Base-by-base conservation (phyloP, 2,329 filamentous ascomycete species). In the Biscogniauxia mediterranea region DNA sequence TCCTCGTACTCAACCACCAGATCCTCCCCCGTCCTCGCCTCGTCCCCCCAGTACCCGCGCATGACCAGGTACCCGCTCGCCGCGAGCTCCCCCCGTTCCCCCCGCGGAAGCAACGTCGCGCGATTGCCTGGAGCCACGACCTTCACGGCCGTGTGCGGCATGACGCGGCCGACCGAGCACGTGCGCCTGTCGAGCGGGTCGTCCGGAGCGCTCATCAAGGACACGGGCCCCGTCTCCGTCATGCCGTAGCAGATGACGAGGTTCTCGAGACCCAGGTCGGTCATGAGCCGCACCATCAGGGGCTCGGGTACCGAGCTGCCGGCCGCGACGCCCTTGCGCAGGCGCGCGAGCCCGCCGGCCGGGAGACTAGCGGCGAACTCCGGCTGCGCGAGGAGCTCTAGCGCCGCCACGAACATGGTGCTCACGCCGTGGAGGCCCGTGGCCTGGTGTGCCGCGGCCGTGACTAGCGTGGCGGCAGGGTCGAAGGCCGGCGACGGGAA, bases 231-330 rank as follows among this genome's bases (percentile, higher is more conserved):
- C 1, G 93, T 97, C 77, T 97, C 93, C 1, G 93, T 97, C 93
- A 96, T 96, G 63, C 93, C 93, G 75, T 97, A 98, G 80, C 93
- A 97, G 65, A 97, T 97, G 0, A 93, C 94, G 21, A 98, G 78
- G 59, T 96, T 96, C 90, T 0, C 83, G 85, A 98, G 79, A 55
- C 95, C 95, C 8, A 98, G 80, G 1, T 80, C 82, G 23, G 82
- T 82, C 74, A 94, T 90, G 6, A 98, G 78, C 62, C 85, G 86
- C 19, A 83, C 82, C 91, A 96, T 96, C 26, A 97, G 81, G 57
- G 91, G 84, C 20, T 89, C 86, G 0, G 95, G 94, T 1, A 98
- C 89, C n/a, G 87, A 90, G 59, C 86, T 90, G 0, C 95, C 95
- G 0, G 94, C 92, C 11, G 90, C 93, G 68, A 98, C 97, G 28